Conservation (phyloP, 23 red algal species). For the Gracilaria gracilis region DNA sequence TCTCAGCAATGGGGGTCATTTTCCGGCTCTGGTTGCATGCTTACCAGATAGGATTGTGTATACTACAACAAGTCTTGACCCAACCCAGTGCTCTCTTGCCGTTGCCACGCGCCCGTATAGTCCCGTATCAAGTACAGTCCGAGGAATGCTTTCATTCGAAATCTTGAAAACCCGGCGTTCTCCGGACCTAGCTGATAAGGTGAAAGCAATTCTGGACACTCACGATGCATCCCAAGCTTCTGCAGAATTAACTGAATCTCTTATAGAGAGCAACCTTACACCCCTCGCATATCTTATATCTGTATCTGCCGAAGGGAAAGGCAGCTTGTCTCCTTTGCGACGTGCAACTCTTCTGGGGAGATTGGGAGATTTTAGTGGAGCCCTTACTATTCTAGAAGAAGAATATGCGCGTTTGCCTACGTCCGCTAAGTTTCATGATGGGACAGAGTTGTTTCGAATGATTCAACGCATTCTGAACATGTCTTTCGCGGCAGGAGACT, state of each 20-base stretch:
- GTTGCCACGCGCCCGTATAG: constrained; percentile 55
- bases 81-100: constrained; percentile 14
- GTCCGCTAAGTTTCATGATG: constrained; percentile 47
- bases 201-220: constrained; percentile 37
- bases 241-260: constrained; percentile 47
- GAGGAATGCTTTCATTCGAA: constrained; percentile 60
- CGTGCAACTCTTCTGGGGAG: constrained; percentile 51
- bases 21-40: constrained; percentile 36
- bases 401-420: constrained; percentile 42
- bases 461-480: constrained; percentile 68
- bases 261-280: constrained; percentile 35
- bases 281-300: constrained; percentile 61
- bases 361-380: constrained; percentile 50
- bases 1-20: constrained; percentile 50
- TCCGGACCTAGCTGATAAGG: constrained; percentile 27
- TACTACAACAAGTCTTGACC: constrained; percentile 22
- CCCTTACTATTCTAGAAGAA: constrained; percentile 44
- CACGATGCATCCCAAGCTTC: constrained; percentile 75
- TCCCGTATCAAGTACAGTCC: constrained; percentile 30
- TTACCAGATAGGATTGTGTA: constrained; percentile 70
- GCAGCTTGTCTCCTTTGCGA: constrained; percentile 46
- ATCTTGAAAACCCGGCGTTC: constrained; percentile 7
- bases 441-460: constrained; percentile 58
- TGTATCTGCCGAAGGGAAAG: constrained; percentile 39
- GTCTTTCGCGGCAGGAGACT: constrained; percentile 53